Conservation (phyloP, 202 grass and related monocot species). For the Brachypodium distachyon region DNA sequence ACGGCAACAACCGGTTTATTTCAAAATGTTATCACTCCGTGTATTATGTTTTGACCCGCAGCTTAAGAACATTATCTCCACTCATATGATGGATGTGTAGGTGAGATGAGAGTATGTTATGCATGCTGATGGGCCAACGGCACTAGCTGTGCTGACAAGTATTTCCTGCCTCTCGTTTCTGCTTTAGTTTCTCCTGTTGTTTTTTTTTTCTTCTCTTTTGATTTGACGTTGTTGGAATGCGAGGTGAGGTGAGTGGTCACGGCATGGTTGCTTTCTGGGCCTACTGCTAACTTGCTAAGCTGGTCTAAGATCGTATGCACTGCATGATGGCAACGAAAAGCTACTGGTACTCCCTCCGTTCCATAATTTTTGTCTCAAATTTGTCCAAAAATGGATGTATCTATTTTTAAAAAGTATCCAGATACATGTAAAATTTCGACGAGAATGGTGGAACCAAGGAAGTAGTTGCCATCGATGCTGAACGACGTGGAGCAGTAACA, state of each 20-base stretch:
- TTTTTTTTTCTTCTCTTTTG: constrained; percentile 4
- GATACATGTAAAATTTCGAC: too few species aligned
- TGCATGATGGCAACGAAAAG: neutral
- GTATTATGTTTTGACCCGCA: constrained; percentile 1
- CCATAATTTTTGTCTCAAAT: too few species aligned
- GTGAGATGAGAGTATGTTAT: neutral
- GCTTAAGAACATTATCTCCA: constrained; percentile 42
- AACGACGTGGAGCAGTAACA: too few species aligned
- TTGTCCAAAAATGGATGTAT: too few species aligned
- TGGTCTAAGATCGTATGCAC: constrained; percentile 5
- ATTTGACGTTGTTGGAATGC: too few species aligned
- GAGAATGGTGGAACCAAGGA: too few species aligned
- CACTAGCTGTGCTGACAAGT: neutral
- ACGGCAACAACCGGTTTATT: constrained; percentile 21
- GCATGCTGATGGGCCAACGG: constrained; percentile 26
- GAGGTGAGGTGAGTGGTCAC: constrained; percentile 3
- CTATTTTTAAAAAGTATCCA: too few species aligned
- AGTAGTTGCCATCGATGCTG: neutral
- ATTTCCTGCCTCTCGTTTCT: neutral
- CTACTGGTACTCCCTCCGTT: too few species aligned
- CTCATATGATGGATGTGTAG: constrained; percentile 12
- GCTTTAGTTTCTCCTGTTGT: neutral
- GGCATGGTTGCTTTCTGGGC: neutral
- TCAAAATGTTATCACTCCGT: constrained; percentile 29
- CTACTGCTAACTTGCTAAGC: constrained; percentile 1